Conservation (phyloP, 2,329 filamentous ascomycete genomes). For the Juglanconis sp. region DNA sequence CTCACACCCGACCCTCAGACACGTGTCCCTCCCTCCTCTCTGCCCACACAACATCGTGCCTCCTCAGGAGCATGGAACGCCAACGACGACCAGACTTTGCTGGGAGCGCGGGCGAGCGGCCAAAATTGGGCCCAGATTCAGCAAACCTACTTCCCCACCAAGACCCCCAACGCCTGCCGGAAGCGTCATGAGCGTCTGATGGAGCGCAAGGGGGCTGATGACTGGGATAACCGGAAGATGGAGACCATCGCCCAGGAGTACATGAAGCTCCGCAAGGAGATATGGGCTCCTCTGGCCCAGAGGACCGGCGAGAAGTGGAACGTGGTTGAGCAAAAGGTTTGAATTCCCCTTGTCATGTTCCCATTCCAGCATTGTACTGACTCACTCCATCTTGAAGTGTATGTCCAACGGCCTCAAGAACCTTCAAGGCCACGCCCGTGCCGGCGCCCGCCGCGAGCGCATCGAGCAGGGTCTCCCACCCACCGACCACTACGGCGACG, state of each 20-base stretch:
- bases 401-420: constrained; percentile 83
- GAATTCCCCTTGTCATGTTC: constrained; percentile 28
- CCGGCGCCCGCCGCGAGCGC: constrained; percentile 63
- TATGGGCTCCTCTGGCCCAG: constrained; percentile 74
- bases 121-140: constrained; percentile 85
- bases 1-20: constrained; percentile 36
- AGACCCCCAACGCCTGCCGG: constrained; percentile 80
- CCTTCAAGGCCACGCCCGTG: constrained; percentile 66
- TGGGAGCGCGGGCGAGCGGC: constrained; percentile 68
- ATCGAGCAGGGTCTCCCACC: constrained; percentile 44
- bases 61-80: constrained; percentile 69
- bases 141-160: constrained; percentile 69
- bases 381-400: constrained; percentile 50
- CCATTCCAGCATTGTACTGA: constrained; percentile 5
- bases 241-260: constrained; percentile 75
- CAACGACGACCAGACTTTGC: constrained; percentile 70
- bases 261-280: constrained; percentile 74
- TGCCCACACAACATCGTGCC: constrained; percentile 45
- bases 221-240: constrained; percentile 75
- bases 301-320: constrained; percentile 80
- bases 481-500: constrained; percentile 58
- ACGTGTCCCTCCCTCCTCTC: constrained; percentile 30
- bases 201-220: constrained; percentile 69
- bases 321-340: constrained; percentile 61
- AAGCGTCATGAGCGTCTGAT: constrained; percentile 84